phyloP scores from a whole-genome alignment of 1,139 yeast genomes.

The Entelexis paramagnoliae region DNA sequence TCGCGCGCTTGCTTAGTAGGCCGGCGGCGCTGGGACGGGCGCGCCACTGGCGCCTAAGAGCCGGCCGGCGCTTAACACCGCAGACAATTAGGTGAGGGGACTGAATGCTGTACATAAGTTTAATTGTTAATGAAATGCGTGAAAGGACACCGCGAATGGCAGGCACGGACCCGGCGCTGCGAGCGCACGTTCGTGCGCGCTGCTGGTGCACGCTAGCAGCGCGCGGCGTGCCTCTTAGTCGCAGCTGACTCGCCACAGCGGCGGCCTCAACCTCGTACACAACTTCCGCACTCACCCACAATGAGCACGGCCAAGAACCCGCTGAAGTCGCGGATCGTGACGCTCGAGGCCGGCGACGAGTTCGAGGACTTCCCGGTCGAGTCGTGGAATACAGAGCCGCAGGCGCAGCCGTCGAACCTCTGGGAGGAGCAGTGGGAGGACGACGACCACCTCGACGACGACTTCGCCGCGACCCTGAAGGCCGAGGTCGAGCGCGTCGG shows the following conservation, averaged over 20 bases:
- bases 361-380: slow-evolving; percentile 88
- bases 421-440: slow-evolving; percentile 99
- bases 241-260: not conserved
- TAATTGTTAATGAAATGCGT: too few species aligned
- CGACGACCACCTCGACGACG: slow-evolving; percentile 79
- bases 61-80: too few species aligned
- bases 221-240: slow-evolving; percentile 1
- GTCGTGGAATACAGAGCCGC: slow-evolving; percentile 32
- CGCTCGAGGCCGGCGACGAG: slow-evolving; percentile 86
- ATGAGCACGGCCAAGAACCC: slow-evolving; percentile 10
- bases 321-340: slow-evolving; percentile 29
- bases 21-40: too few species aligned
- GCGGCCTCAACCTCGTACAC: not conserved
- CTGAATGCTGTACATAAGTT: too few species aligned
- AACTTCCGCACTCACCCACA: not conserved
- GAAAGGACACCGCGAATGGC: not conserved
- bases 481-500: slow-evolving; percentile 27
- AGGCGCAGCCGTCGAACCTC: slow-evolving; percentile 38
- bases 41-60: too few species aligned
- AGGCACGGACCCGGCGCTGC: too few species aligned
- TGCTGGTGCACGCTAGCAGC: not conserved
- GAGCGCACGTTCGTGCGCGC: too few species aligned
- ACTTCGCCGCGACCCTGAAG: slow-evolving; percentile 60
- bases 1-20: not conserved
- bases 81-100: too few species aligned